Evolutionary conservation across 306 rosid genomes (phyloP).

Genomic region (apple (Malus domestica)): DNA sequence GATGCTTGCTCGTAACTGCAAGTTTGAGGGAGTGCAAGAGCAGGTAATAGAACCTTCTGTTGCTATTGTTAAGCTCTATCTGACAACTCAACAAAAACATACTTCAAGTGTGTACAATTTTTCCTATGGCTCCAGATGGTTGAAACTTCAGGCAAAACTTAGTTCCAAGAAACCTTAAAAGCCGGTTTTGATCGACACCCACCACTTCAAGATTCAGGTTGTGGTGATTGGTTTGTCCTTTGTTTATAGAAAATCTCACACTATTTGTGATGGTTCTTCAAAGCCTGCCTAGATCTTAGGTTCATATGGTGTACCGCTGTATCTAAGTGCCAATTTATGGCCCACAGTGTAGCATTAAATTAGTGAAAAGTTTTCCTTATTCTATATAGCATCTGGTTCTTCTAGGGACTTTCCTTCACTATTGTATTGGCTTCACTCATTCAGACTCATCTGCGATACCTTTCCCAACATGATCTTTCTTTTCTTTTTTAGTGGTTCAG

Average conservation of each 20-base stretch:
- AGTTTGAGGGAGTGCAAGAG: slow-evolving; percentile 98
- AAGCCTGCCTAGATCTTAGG: not conserved
- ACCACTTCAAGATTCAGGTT: not conserved
- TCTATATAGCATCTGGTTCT: not conserved
- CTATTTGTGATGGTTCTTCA: not conserved
- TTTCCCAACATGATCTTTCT: not conserved
- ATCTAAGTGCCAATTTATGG: not conserved
- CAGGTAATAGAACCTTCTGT: slow-evolving; percentile 54
- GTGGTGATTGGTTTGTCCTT: not conserved
- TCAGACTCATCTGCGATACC: not conserved
- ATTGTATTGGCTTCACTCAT: not conserved
- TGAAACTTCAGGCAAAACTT: not conserved
- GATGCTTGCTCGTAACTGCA: slow-evolving; percentile 97
- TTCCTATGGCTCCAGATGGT: not conserved
- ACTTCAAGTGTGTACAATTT: not conserved
- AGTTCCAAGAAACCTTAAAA: not conserved
- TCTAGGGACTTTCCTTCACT: not conserved
- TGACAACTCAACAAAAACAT: not conserved
- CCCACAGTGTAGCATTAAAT: not conserved
- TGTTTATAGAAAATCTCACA: not conserved
- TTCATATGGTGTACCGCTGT: not conserved
- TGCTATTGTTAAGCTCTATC: not conserved
- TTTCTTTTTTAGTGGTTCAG: not conserved
- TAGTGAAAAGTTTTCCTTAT: not conserved
- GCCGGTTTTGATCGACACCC: not conserved